Evolutionary conservation across 75 land plant species (phyloP), one percentile per base, ranked within the genome.

Genomic region (Pseudotsuga menziesii): DNA sequence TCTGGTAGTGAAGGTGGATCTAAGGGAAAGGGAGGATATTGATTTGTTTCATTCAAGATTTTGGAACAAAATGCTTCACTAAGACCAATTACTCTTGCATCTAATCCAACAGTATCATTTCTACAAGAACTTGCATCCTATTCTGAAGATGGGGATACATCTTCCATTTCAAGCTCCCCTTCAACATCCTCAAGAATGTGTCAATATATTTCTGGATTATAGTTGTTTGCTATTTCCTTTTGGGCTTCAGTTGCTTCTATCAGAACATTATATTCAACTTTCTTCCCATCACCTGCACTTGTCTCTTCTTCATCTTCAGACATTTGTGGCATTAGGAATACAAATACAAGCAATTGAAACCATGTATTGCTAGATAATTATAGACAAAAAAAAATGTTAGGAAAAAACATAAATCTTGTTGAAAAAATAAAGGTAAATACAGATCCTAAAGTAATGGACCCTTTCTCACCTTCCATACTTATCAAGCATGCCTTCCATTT

Each of bases 121-220:
- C 29, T 67, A 39, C 61, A 17, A 70, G 88, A 76, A 74, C 32
- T 80, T 57, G 72, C 74, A 76, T 78, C 88, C 19, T 56, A 35
- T 59, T 90, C 97, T 61, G 80, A 82, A 58, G 86, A 58, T 36
- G 99, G 99, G n/a, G 93, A 90, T 35, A 91, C 93, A 86, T 97
- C 99, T 77, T 97, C 99, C 98, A 96, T 97, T 80, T 97, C 99
- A 64, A 97, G 92, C 75, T 97, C 99, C 59, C 95, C 95, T 77
- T 97, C 99, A 39, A 97, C 95, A 83, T 92, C 98, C 80, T 92
- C 98, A 74, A 97, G 83, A 8, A 97, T 83, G 83, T 90, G 94
- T 12, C 83, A 76, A 82, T 84, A 90, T 81, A 81, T 92, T 44
- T 89, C 91, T 44, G 39, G 57, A 63, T 72, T 12, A 26, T 17